Evolutionary conservation across 176 grass and related monocot species (phyloP).

Genomic region (Carex kokanica): DNA sequence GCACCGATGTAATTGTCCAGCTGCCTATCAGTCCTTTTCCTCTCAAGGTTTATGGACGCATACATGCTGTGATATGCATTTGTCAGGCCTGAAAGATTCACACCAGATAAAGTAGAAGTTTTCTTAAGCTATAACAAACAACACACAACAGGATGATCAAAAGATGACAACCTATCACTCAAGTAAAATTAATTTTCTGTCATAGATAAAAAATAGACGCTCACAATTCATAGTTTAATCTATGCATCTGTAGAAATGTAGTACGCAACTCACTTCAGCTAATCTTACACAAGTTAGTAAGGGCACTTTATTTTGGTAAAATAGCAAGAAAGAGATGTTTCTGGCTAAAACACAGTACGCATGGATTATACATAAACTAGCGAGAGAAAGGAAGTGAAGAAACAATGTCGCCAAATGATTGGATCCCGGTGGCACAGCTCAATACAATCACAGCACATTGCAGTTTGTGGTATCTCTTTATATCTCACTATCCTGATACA

Average conservation of each 20-base stretch:
- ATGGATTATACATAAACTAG: not conserved
- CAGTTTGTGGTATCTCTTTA: not conserved
- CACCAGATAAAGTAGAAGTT: slow-evolving; percentile 41
- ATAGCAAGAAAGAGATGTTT: not conserved
- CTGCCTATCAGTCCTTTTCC: slow-evolving; percentile 40
- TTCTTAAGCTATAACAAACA: not conserved
- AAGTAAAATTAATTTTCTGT: not conserved
- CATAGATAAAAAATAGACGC: not conserved
- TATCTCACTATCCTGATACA: not conserved
- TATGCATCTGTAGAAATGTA: not conserved
- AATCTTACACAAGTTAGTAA: not conserved
- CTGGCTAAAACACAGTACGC: not conserved
- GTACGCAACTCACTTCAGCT: not conserved
- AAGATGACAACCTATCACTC: not conserved
- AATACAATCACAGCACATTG: not conserved
- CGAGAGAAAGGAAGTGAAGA: not conserved
- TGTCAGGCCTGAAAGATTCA: slow-evolving; percentile 44
- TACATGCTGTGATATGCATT: slow-evolving; percentile 36
- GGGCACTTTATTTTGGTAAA: not conserved
- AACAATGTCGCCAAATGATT: not conserved
- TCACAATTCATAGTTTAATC: not conserved
- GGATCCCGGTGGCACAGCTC: not conserved
- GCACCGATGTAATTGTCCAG: slow-evolving; percentile 42
- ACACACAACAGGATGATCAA: not conserved
- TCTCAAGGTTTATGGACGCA: slow-evolving; percentile 43